phyloP scores from a whole-genome alignment of 2,329 filamentous ascomycete genomes.

The Calonectria honghensis region DNA sequence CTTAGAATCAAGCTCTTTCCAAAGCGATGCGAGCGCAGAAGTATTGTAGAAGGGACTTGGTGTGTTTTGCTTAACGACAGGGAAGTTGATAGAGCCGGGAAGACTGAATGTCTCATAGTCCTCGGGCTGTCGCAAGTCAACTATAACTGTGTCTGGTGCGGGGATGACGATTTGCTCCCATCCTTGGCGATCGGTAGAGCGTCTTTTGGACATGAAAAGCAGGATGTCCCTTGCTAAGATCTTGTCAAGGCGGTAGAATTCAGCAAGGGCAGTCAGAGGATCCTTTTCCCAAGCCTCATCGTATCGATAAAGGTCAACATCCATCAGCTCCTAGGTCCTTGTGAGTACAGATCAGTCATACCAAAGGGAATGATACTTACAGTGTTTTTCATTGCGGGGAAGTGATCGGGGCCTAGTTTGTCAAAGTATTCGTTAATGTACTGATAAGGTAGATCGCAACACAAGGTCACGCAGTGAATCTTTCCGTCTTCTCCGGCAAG shows the following conservation, averaged over 20 bases:
- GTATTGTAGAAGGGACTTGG: background rate
- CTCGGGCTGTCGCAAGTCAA: constrained; percentile 8
- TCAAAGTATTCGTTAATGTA: constrained; percentile 14
- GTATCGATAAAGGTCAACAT: constrained; percentile 8
- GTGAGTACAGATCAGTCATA: background rate
- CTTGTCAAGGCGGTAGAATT: constrained; percentile 16
- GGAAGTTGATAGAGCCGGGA: constrained; percentile 13
- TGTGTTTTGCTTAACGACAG: background rate
- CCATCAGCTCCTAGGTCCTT: background rate
- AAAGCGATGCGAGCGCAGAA: background rate
- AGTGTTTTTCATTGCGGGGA: background rate
- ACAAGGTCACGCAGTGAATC: constrained; percentile 12
- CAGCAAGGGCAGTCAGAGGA: constrained; percentile 1
- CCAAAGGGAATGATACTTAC: background rate
- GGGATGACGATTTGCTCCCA: constrained; percentile 25
- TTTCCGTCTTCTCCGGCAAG: constrained; percentile 13
- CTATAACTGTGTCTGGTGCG: background rate
- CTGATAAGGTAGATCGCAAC: constrained; percentile 11
- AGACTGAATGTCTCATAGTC: constrained; percentile 9
- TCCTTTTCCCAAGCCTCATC: constrained; percentile 21
- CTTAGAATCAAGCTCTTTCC: background rate
- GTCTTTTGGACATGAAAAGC: constrained; percentile 7
- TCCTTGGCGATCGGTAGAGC: constrained; percentile 3
- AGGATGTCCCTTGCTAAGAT: constrained; percentile 5
- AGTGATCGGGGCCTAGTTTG: background rate